Percentiles rank a stretch among this genome's conserved stretches.
phyloP scores from a whole-genome alignment of 1,284 basidiomycete species.

The Tilletia caries region DNA sequence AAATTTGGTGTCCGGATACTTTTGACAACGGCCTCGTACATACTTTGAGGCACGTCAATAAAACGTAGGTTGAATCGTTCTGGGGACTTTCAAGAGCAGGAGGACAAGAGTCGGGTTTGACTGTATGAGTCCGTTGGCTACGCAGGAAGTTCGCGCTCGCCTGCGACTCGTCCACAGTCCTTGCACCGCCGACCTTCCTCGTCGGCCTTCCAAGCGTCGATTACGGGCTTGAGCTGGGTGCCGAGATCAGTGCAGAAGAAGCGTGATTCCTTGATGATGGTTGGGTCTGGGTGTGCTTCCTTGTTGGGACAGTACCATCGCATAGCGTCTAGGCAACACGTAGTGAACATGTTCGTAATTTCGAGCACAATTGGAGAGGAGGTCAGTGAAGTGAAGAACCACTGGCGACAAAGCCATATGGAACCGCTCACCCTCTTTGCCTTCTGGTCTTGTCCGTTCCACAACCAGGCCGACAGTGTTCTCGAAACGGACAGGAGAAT shows the following conservation, averaged over 20 bases:
- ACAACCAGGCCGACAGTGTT: slow-evolving; percentile 92
- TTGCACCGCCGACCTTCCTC: slow-evolving; percentile 11
- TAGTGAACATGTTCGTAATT: not conserved
- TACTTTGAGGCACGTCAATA: too few species aligned
- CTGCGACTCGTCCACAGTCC: slow-evolving; percentile 27
- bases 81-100: too few species aligned
- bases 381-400: not conserved
- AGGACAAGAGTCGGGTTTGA: too few species aligned
- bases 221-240: slow-evolving; percentile 87
- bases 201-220: slow-evolving; percentile 55
- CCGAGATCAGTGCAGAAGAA: slow-evolving; percentile 90
- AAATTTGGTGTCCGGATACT: too few species aligned
- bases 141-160: slow-evolving; percentile 27
- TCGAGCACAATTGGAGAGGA: not conserved
- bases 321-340: slow-evolving; percentile 73
- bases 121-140: too few species aligned
- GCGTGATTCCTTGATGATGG: slow-evolving; percentile 76
- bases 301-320: slow-evolving; percentile 86
- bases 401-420: too few species aligned
- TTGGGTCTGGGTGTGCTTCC: slow-evolving; percentile 66
- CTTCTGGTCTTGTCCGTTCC: slow-evolving; percentile 75
- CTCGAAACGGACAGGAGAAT: slow-evolving; percentile 85
- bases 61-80: too few species aligned
- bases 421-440: slow-evolving; percentile 17
- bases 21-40: too few species aligned